Percentiles rank a stretch among this genome's conserved stretches.
phyloP scores from a whole-genome alignment of 2,329 filamentous ascomycete genomes.

The Orbilia brochopaga region DNA sequence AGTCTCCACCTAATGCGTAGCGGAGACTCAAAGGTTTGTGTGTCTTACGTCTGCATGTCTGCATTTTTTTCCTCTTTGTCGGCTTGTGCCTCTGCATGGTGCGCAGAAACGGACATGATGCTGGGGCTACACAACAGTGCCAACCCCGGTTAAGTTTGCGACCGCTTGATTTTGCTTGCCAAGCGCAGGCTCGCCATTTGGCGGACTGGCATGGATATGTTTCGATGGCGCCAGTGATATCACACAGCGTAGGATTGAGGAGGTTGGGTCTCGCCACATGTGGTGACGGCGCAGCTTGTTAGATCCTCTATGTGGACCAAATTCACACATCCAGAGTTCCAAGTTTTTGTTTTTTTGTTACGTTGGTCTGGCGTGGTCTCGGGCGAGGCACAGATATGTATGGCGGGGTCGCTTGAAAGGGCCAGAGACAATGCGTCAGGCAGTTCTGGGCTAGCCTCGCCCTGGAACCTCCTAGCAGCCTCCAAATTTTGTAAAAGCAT shows the following conservation, averaged over 20 bases:
- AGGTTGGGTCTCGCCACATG: background rate
- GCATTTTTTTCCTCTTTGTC: conserved; percentile 2
- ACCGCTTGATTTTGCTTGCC: background rate
- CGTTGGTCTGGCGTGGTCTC: background rate
- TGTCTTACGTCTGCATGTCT: conserved; percentile 4
- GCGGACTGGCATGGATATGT: background rate
- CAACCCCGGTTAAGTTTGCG: background rate
- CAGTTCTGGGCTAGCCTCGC: too few relatives aligned
- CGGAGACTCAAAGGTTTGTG: background rate
- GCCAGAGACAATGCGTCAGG: too few relatives aligned
- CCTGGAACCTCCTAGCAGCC: too few relatives aligned
- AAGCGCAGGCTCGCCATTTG: background rate
- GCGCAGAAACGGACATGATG: background rate
- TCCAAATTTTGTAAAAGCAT: too few relatives aligned
- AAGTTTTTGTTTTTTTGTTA: background rate
- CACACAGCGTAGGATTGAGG: background rate
- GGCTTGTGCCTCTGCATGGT: background rate
- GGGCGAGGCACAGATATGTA: conserved; percentile 1
- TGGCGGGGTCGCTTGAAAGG: too few relatives aligned
- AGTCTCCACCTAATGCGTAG: background rate
- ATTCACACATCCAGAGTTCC: background rate
- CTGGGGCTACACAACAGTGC: background rate
- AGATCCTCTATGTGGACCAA: background rate
- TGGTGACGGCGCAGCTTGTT: background rate
- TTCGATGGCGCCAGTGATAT: conserved; percentile 3